A percentile compares a stretch with the other conserved stretches of the same genome.
Conservation (phyloP, 306 rosid species). For the Sicyos edulis region DNA sequence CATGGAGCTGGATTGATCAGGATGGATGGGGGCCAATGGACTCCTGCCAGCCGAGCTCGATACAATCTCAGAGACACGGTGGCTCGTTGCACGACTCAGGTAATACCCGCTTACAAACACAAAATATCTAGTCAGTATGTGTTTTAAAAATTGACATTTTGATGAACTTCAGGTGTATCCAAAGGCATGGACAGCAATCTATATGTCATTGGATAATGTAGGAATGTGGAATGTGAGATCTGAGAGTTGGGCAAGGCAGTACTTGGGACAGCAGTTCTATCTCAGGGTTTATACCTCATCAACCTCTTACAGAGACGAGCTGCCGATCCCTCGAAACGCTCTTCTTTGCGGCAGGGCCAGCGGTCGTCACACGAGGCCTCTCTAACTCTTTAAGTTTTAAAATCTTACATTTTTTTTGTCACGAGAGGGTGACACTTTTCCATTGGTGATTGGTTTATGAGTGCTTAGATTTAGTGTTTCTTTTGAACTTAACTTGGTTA, state of each 20-base stretch:
- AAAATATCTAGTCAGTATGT: background rate
- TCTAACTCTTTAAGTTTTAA: constrained; percentile 13
- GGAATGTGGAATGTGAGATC: constrained; percentile 98
- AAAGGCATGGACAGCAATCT: constrained; percentile 82
- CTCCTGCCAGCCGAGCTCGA: constrained; percentile 53
- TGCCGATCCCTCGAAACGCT: constrained; percentile 74
- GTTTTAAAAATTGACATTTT: background rate
- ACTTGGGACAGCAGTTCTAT: constrained; percentile 92
- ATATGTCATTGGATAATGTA: constrained; percentile 76
- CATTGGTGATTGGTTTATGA: background rate
- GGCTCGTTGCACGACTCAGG: constrained; percentile 81
- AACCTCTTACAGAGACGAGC: constrained; percentile 69
- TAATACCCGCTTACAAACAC: background rate
- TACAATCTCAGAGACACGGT: constrained; percentile 89
- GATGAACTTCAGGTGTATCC: constrained; percentile 64
- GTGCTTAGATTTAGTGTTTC: background rate
- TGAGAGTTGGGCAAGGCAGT: constrained; percentile 86
- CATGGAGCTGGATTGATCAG: constrained; percentile 37
- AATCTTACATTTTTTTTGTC: constrained; percentile 23
- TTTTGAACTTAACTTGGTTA: background rate
- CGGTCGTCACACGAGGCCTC: constrained; percentile 70
- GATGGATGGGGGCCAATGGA: constrained; percentile 94
- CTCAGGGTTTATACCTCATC: constrained; percentile 66
- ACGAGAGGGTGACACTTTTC: constrained; percentile 54
- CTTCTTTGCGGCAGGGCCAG: constrained; percentile 78